Evolutionary conservation across 129 eudicot species (phyloP).

Genomic region (Tagetes patula): DNA sequence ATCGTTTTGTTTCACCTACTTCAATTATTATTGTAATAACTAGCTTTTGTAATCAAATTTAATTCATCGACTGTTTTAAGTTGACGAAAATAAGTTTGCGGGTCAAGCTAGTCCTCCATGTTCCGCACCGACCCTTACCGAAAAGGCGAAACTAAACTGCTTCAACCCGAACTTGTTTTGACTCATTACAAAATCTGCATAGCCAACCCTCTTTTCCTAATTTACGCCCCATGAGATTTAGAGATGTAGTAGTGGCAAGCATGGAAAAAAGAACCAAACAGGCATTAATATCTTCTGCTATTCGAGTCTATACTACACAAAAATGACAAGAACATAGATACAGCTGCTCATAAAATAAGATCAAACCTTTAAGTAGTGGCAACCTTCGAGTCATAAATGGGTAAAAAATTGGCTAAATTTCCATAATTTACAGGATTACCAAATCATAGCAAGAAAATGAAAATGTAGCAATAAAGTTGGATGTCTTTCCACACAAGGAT

Average conservation of each 20-base stretch:
- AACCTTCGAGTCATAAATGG: background rate
- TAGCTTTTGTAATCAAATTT: background rate
- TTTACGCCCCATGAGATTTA: background rate
- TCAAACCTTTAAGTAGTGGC: background rate
- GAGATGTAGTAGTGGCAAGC: background rate
- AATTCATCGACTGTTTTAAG: background rate
- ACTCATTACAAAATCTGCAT: background rate
- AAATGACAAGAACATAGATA: background rate
- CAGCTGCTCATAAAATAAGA: background rate
- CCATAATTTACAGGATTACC: background rate
- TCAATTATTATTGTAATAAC: background rate
- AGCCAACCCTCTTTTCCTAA: background rate
- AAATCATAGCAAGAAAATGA: background rate
- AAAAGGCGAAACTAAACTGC: background rate
- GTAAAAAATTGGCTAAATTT: background rate
- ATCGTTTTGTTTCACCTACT: background rate
- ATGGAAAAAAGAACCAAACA: background rate
- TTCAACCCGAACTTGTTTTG: background rate
- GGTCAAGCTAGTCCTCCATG: background rate
- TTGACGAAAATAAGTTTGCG: background rate
- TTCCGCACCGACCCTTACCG: background rate
- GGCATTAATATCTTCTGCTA: background rate
- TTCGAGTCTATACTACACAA: background rate
- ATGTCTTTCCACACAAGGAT: background rate
- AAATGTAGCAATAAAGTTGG: background rate